Base-by-base conservation (phyloP, 225 moss, liverwort and hornwort genomes). In the Sphagnum tenellum region DNA sequence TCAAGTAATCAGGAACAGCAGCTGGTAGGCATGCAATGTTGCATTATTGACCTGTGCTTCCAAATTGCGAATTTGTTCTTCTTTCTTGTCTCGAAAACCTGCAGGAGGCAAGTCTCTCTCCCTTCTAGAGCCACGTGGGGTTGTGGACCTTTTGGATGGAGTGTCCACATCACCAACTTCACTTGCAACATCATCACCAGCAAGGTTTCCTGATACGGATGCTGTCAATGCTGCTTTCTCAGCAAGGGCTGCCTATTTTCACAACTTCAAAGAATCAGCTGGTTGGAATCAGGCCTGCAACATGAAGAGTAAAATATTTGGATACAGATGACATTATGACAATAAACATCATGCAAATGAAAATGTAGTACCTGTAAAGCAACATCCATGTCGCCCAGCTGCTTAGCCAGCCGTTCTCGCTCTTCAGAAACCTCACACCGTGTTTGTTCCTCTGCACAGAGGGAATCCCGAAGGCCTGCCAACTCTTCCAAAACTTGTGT, bases 401-500 rank as follows among this genome's bases (percentile, higher is more conserved):
- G 83, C 75, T 80, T 84, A 5, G 83, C 75, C 29, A 95, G 68
- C 46, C 79, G 87, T 72, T 91, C 94, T 70, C 89, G 82, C 72
- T 95, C 94, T 45, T 91, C 91, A 61, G 87, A 83, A 10, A 91
- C 77, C 75, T 95, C 94, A 49, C 53, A 50, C 59, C 89, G 86
- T 9, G 79, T 77, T 73, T 89, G 91, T 71, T 91, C 94, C 75
- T 95, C 94, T 60, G 91, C 87, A 53, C 79, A 76, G 48, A 95
- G 64, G 45, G 89, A 80, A 75, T 95, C 94, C 62, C 87, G 88
- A 60, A 95, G 69, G 52, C 91, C 89, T 64, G 89, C 94, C 50
- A 95, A 71, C 70, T 95, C 94, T 70, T 95, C 94, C 78, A 79
- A 68, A 69, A 89, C 76, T 69, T 91, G 91, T 67, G 91, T 89